A percentile compares a stretch with the other conserved stretches of the same genome.
phyloP scores from a whole-genome alignment of 306 rosid genomes.

The Corylus heterophylla region DNA sequence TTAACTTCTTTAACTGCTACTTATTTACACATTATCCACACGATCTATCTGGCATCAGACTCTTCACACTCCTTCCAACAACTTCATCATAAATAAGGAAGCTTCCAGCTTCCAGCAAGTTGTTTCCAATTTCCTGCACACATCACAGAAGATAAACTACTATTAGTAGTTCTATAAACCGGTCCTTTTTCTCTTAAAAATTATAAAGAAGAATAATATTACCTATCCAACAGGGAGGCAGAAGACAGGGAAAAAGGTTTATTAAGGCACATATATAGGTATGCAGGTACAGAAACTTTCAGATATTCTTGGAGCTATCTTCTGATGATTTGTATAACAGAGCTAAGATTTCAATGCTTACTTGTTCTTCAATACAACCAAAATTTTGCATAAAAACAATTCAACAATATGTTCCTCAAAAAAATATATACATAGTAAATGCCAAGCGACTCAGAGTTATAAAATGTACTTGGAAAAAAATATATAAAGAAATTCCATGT shows the following conservation, averaged over 20 bases:
- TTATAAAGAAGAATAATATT: conserved; percentile 17
- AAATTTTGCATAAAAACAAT: conserved; percentile 2
- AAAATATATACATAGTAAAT: no score
- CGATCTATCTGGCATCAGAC: neutral
- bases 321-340: conserved; percentile 64
- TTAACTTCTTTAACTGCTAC: no score
- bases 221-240: conserved; percentile 25
- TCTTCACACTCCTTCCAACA: conserved; percentile 10
- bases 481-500: neutral
- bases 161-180: neutral
- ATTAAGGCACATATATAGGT: conserved; percentile 7
- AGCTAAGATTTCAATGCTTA: neutral
- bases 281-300: conserved; percentile 23
- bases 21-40: no score
- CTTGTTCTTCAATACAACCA: neutral
- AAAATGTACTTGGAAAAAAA: no score
- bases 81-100: conserved; percentile 7
- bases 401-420: neutral
- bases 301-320: conserved; percentile 56
- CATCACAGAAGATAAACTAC: neutral
- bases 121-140: no score
- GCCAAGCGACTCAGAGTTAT: no score
- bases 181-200: neutral
- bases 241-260: neutral
- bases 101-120: conserved; percentile 21